Percentiles rank a stretch among this genome's conserved stretches.
Evolutionary conservation across 495 filamentous ascomycete species (phyloP).

Genomic region (Penicillium maclennaniae): DNA sequence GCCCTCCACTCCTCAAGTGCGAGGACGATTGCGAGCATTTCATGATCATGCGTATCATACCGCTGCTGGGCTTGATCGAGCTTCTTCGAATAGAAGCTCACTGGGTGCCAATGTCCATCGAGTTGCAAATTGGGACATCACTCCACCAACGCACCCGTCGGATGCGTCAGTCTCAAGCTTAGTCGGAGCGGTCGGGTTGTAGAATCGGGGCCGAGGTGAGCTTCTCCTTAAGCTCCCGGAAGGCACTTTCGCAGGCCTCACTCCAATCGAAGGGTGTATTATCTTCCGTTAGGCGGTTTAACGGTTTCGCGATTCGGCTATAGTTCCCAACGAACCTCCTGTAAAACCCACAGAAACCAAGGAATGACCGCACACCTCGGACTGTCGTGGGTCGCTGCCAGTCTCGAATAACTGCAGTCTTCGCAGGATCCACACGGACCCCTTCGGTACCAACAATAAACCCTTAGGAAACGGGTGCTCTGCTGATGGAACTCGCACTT

Average conservation of each 20-base stretch:
- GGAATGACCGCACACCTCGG: slow-evolving; percentile 17
- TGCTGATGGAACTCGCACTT: slow-evolving; percentile 30
- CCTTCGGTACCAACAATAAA: too few species aligned
- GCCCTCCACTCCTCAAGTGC: slow-evolving; percentile 8
- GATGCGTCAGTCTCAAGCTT: slow-evolving; percentile 20
- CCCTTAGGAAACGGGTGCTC: slow-evolving; percentile 10
- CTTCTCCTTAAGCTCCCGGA: too few species aligned
- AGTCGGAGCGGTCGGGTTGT: too few species aligned
- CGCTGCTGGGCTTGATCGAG: too few species aligned
- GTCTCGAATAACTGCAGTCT: slow-evolving; percentile 18
- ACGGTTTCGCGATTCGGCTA: slow-evolving; percentile 9
- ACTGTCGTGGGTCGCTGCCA: slow-evolving; percentile 8
- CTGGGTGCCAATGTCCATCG: slow-evolving; percentile 4
- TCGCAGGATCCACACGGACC: slow-evolving; percentile 11
- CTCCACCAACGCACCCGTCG: slow-evolving; percentile 6
- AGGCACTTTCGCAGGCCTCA: background rate
- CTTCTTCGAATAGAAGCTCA: slow-evolving; percentile 19
- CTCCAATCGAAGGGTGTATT: background rate
- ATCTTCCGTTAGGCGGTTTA: slow-evolving; percentile 2
- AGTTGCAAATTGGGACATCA: slow-evolving; percentile 11
- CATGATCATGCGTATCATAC: slow-evolving; percentile 31
- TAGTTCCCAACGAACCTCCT: slow-evolving; percentile 24
- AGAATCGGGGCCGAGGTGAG: slow-evolving; percentile 10
- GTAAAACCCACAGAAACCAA: slow-evolving; percentile 34
- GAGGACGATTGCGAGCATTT: slow-evolving; percentile 19